Evolutionary conservation across 1,139 yeast species (phyloP).

Genomic region (Blastobotrys aristatus): DNA sequence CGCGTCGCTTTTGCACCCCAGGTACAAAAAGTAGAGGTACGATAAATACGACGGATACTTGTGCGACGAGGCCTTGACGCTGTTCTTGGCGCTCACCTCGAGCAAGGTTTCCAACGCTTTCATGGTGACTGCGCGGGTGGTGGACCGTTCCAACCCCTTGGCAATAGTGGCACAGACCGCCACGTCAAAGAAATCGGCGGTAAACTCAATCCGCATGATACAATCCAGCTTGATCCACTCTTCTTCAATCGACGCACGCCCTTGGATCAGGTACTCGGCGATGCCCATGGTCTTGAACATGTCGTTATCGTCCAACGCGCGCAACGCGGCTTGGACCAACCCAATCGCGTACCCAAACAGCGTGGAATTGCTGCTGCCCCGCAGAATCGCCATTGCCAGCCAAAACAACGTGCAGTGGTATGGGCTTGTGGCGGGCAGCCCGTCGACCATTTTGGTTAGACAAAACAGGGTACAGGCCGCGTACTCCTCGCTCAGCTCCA

Average conservation of each 20-base stretch:
- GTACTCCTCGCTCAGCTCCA: conserved; percentile 34
- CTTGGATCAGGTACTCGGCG: conserved; percentile 36
- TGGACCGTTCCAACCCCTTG: conserved; percentile 62
- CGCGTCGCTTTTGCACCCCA: conserved; percentile 45
- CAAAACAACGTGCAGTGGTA: conserved; percentile 61
- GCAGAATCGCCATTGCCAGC: conserved; percentile 47
- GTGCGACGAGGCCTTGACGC: conserved; percentile 17
- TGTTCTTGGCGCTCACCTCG: conserved; percentile 42
- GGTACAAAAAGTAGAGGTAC: conserved; percentile 53
- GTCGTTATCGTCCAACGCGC: conserved; percentile 29
- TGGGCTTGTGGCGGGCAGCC: conserved; percentile 51
- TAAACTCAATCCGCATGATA: conserved; percentile 40
- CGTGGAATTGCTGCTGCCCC: conserved; percentile 23
- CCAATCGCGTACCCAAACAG: conserved; percentile 26
- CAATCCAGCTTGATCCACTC: conserved; percentile 46
- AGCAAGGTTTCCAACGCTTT: conserved; percentile 48
- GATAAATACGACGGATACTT: conserved; percentile 30
- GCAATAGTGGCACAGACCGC: conserved; percentile 49
- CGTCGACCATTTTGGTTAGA: conserved; percentile 57
- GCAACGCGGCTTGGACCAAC: conserved; percentile 27
- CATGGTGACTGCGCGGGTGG: conserved; percentile 54
- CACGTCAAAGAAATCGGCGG: conserved; percentile 47
- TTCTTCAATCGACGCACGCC: conserved; percentile 41
- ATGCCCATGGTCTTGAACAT: conserved; percentile 25
- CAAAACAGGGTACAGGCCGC: conserved; percentile 35